phyloP scores from a whole-genome alignment of 2,329 filamentous ascomycete genomes.

The Cercospora citrullina region DNA sequence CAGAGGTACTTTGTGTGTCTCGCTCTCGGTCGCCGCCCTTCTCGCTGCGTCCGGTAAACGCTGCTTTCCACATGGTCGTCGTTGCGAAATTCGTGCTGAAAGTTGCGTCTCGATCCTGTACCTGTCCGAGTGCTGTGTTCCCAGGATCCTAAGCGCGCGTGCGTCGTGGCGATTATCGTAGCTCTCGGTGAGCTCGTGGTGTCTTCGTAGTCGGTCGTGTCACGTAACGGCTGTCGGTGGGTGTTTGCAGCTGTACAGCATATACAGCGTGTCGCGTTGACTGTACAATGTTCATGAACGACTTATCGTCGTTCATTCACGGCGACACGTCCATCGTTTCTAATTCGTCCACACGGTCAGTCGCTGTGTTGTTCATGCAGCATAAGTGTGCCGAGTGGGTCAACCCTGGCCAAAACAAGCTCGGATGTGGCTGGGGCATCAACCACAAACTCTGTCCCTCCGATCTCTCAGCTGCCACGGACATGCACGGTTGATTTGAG shows the following conservation, averaged over 20 bases:
- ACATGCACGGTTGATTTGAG: background rate
- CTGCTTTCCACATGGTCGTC: slow-evolving; percentile 38
- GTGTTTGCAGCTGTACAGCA: slow-evolving; percentile 2
- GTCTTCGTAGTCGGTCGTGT: slow-evolving; percentile 7
- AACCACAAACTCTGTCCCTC: background rate
- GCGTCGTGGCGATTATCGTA: slow-evolving; percentile 16
- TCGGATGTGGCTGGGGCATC: slow-evolving; percentile 4
- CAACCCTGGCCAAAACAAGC: slow-evolving; percentile 5
- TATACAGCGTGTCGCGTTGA: slow-evolving; percentile 6
- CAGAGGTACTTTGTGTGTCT: slow-evolving; percentile 18
- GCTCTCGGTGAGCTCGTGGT: slow-evolving; percentile 7
- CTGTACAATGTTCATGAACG: background rate
- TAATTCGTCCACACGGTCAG: slow-evolving; percentile 8
- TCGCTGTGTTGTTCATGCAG: slow-evolving; percentile 16
- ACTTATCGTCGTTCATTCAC: slow-evolving; percentile 13
- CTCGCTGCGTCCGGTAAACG: slow-evolving; percentile 39
- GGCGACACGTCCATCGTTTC: slow-evolving; percentile 7
- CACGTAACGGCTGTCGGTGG: background rate
- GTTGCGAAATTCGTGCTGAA: background rate
- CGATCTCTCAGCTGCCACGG: slow-evolving; percentile 1
- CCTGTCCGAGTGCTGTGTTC: background rate
- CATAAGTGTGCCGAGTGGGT: slow-evolving; percentile 1
- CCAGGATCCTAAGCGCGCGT: background rate
- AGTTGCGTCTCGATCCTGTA: background rate
- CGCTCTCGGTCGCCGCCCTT: slow-evolving; percentile 26